Percentiles rank a stretch among this genome's conserved stretches.
These are phyloP conservation scores for Aspergillus neoniger DNA, from an alignment of 2,329 filamentous ascomycete genomes.

Conservation along the genomic window DNA sequence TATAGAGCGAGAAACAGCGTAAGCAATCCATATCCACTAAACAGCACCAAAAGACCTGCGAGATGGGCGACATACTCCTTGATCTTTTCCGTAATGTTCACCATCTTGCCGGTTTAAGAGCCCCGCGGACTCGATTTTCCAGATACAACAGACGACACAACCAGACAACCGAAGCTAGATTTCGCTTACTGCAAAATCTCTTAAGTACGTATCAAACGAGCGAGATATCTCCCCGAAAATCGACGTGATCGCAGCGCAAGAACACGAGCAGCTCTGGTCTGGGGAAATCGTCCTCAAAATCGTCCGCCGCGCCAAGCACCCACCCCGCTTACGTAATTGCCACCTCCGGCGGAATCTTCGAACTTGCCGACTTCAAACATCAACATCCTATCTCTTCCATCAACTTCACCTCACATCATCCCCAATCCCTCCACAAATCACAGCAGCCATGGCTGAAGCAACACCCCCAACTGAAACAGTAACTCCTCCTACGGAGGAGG, in stretches of 20 bases:
- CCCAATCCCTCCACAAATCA: not conserved
- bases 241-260: not conserved
- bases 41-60: not conserved
- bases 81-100: slow-evolving; percentile 99
- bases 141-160: slow-evolving; percentile 2
- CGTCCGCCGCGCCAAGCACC: slow-evolving; percentile 21
- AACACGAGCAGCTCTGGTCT: not conserved
- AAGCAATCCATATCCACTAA: slow-evolving; percentile 3
- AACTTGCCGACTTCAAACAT: not conserved
- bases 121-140: slow-evolving; percentile 27
- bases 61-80: slow-evolving; percentile 72
- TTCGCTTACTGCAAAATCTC: not conserved
- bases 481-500: slow-evolving; percentile 32
- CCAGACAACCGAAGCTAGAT: not conserved
- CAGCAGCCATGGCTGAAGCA: slow-evolving; percentile 28
- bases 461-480: slow-evolving; percentile 18
- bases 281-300: slow-evolving; percentile 22
- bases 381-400: slow-evolving; percentile 9
- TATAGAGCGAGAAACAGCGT: slow-evolving; percentile 42
- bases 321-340: slow-evolving; percentile 19
- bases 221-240: not conserved
- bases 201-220: not conserved
- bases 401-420: slow-evolving; percentile 6
- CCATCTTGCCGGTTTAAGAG: slow-evolving; percentile 63
- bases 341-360: slow-evolving; percentile 11